phyloP scores from a whole-genome alignment of 2,329 filamentous ascomycete species.

The Cadophora sp. region DNA sequence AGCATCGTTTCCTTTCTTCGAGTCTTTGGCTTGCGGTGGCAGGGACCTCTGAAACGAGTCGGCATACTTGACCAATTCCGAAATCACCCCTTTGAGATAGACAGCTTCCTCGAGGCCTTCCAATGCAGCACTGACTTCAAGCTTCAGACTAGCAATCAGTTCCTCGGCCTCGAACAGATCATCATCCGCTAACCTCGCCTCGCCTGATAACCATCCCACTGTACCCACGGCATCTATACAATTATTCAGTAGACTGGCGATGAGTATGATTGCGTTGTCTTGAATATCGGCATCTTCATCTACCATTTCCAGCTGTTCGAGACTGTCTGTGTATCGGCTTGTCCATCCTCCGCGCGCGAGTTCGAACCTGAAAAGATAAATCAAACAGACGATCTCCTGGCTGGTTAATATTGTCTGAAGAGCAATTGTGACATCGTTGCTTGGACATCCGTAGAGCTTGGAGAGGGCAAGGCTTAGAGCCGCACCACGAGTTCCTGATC shows the following conservation, averaged over 20 bases:
- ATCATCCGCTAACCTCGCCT: conserved; percentile 55
- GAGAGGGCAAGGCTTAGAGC: conserved; percentile 72
- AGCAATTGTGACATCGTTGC: conserved; percentile 63
- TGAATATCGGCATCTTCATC: conserved; percentile 59
- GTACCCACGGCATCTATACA: conserved; percentile 79
- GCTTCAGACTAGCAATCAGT: conserved; percentile 68
- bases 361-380: conserved; percentile 75
- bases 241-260: conserved; percentile 73
- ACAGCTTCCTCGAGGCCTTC: conserved; percentile 75
- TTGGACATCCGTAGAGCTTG: conserved; percentile 72
- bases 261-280: conserved; percentile 72
- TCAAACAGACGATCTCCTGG: conserved; percentile 73
- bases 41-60: conserved; percentile 42
- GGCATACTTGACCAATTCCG: conserved; percentile 70
- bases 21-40: conserved; percentile 25
- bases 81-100: conserved; percentile 67
- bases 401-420: conserved; percentile 69
- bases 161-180: conserved; percentile 62
- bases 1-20: conserved; percentile 46
- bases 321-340: conserved; percentile 69
- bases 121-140: conserved; percentile 73
- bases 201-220: conserved; percentile 75
- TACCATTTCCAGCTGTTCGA: conserved; percentile 53
- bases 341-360: conserved; percentile 80
- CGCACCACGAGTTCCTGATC: conserved; percentile 66